Percentiles rank a stretch among this genome's conserved stretches.
Evolutionary conservation across 768 basidiomycete species (phyloP).

Genomic region (Leccinum incarnatum): DNA sequence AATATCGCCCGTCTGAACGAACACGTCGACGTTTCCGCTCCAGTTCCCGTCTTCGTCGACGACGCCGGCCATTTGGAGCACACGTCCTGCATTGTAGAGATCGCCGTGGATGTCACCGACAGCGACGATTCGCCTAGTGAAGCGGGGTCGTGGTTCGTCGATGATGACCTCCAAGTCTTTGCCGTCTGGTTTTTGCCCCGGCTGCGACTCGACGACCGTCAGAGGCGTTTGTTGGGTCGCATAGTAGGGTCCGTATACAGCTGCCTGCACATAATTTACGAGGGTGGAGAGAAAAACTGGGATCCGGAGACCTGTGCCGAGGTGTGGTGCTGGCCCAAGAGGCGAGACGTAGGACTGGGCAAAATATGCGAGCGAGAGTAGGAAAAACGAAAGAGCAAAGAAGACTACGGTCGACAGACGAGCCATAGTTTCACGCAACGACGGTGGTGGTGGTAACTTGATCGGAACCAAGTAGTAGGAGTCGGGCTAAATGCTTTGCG

Average conservation of each 20-base stretch:
- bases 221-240: constrained; percentile 12
- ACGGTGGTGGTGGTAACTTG: neutral
- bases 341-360: constrained; percentile 31
- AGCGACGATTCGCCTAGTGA: constrained; percentile 64
- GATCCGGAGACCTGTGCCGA: constrained; percentile 22
- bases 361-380: constrained; percentile 31
- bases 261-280: constrained; percentile 24
- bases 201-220: constrained; percentile 7
- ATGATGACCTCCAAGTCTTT: constrained; percentile 11
- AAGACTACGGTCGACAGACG: constrained; percentile 20
- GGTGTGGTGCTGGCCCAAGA: constrained; percentile 32
- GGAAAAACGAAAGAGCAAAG: constrained; percentile 22
- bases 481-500: constrained; percentile 1
- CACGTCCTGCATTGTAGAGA: constrained; percentile 70
- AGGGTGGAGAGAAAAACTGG: constrained; percentile 26
- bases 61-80: constrained; percentile 78
- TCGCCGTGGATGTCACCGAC: constrained; percentile 95
- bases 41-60: constrained; percentile 72
- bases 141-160: constrained; percentile 30
- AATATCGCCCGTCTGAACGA: constrained; percentile 96
- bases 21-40: constrained; percentile 78
- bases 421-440: constrained; percentile 20
- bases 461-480: constrained; percentile 9
- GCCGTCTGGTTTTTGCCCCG: neutral
- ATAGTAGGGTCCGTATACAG: constrained; percentile 25